A percentile compares a stretch with the other conserved stretches of the same genome.
Conservation (phyloP, 306 rosid genomes). For the Oxytropis ochrocephala region DNA sequence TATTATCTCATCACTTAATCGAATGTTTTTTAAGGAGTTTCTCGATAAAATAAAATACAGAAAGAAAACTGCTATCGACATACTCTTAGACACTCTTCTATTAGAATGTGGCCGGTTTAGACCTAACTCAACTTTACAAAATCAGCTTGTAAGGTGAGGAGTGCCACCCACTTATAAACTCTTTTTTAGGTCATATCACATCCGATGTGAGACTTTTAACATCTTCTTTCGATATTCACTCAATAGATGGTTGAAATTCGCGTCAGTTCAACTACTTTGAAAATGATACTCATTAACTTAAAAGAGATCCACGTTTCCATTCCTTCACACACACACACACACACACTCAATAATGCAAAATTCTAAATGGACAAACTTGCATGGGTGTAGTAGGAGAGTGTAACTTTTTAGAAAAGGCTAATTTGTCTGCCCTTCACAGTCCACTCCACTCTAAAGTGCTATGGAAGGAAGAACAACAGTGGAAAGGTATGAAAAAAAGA, state of each 20-base stretch:
- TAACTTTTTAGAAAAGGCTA: slow-evolving; percentile 15
- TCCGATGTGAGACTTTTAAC: too few relatives aligned
- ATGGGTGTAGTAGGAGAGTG: background rate
- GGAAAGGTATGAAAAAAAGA: slow-evolving; percentile 14
- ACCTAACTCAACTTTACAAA: too few relatives aligned
- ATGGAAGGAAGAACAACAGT: background rate
- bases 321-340: slow-evolving; percentile 5
- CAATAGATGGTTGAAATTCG: too few relatives aligned
- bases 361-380: slow-evolving; percentile 21
- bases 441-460: background rate
- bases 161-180: too few relatives aligned
- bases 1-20: background rate
- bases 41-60: background rate
- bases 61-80: too few relatives aligned
- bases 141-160: too few relatives aligned
- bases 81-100: too few relatives aligned
- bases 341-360: slow-evolving; percentile 21
- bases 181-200: too few relatives aligned
- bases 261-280: too few relatives aligned
- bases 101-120: too few relatives aligned
- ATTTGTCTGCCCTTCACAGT: slow-evolving; percentile 2
- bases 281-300: too few relatives aligned
- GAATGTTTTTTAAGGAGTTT: background rate
- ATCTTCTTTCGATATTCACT: too few relatives aligned
- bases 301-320: background rate